Conservation (phyloP, 2,329 filamentous ascomycete species). For the Aspergillus brasiliensis region DNA sequence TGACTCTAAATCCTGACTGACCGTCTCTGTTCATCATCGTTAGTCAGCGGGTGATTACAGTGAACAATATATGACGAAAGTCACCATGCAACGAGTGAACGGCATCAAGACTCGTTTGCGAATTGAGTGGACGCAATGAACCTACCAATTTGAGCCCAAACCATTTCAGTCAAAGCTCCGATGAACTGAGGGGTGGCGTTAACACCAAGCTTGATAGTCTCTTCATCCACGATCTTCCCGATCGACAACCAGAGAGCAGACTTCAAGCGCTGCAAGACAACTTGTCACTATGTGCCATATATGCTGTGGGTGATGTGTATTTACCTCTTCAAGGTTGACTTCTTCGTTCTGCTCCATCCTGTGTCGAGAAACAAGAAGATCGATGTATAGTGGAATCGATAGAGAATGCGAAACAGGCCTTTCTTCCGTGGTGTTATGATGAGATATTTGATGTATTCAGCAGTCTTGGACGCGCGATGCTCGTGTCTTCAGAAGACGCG, state of each 20-base stretch:
- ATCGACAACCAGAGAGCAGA: conserved; percentile 81
- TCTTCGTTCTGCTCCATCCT: conserved; percentile 33
- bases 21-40: conserved; percentile 46
- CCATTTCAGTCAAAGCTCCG: conserved; percentile 78
- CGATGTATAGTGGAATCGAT: no score
- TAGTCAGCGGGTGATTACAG: conserved; percentile 10
- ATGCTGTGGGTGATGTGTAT: neutral
- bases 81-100: neutral
- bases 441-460: neutral
- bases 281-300: neutral
- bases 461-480: neutral
- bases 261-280: conserved; percentile 69
- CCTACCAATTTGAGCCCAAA: conserved; percentile 82
- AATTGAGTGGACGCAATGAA: neutral
- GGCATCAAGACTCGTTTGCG: neutral
- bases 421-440: neutral
- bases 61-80: neutral
- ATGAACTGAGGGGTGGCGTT: conserved; percentile 94
- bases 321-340: conserved; percentile 38
- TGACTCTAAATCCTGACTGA: conserved; percentile 63
- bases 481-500: conserved; percentile 4
- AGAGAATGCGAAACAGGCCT: neutral
- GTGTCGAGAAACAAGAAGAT: no score
- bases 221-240: conserved; percentile 85
- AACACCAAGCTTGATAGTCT: conserved; percentile 70